These are phyloP conservation scores for Typha latifolia DNA, from an alignment of 176 grass and related monocot species.

Conservation along the genomic window DNA sequence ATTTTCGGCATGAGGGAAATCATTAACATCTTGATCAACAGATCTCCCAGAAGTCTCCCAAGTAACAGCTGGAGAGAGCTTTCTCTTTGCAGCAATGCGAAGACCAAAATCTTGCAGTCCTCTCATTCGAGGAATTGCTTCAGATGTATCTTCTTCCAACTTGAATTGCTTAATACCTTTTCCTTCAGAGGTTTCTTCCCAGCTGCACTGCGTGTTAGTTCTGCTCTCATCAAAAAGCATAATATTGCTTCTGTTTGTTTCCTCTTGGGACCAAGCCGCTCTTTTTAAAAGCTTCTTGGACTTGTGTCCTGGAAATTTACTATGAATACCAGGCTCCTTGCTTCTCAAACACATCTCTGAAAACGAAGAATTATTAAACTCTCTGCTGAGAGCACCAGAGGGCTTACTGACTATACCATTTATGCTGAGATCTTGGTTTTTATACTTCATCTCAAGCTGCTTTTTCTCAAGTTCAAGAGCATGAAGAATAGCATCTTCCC, in stretches of 20 bases:
- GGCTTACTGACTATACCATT: conserved; percentile 35
- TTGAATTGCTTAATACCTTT: conserved; percentile 14
- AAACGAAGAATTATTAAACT: conserved; percentile 18
- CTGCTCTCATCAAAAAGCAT: not conserved
- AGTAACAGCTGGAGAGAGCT: conserved; percentile 28
- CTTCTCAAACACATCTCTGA: conserved; percentile 19
- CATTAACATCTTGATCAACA: conserved; percentile 28
- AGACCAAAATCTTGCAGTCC: conserved; percentile 32
- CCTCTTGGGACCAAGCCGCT: conserved; percentile 41
- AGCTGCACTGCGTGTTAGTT: conserved; percentile 23
- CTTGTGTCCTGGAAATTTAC: conserved; percentile 25
- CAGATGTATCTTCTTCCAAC: conserved; percentile 32
- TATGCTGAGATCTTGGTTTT: conserved; percentile 32
- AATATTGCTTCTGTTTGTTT: conserved; percentile 10
- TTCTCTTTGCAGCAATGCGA: conserved; percentile 44
- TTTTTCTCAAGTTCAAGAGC: conserved; percentile 94
- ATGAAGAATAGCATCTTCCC: conserved; percentile 97
- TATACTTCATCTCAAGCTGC: conserved; percentile 47
- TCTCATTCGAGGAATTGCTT: conserved; percentile 19
- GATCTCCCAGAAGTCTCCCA: conserved; percentile 22
- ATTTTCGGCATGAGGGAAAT: conserved; percentile 31
- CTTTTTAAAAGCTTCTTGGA: conserved; percentile 25
- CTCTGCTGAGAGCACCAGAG: conserved; percentile 21
- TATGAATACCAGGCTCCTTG: conserved; percentile 13
- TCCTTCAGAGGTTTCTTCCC: conserved; percentile 22